A percentile compares a stretch with the other conserved stretches of the same genome.
Evolutionary conservation across 371 early-diverging fungal genomes (phyloP).

Genomic region (Ecytonucleospora hepatopenaei): DNA sequence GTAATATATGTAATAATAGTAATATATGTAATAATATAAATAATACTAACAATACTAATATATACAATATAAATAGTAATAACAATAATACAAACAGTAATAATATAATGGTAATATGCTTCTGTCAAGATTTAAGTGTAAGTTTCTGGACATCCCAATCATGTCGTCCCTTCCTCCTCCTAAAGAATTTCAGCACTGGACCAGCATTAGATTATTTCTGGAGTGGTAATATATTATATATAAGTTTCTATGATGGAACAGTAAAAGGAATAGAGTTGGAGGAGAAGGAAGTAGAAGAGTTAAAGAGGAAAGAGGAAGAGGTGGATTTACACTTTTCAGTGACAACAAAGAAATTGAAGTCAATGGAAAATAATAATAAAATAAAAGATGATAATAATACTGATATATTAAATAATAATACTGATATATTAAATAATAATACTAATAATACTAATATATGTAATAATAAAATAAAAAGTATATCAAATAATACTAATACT

Average conservation of each 20-base stretch:
- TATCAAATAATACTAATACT: too few species aligned
- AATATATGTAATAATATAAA: too few species aligned
- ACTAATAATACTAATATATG: too few species aligned
- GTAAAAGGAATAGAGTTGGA: conserved; percentile 42
- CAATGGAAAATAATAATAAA: too few species aligned
- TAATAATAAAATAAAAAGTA: too few species aligned
- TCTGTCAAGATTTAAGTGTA: conserved; percentile 51
- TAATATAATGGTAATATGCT: conserved; percentile 46
- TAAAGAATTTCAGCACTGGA: conserved; percentile 50
- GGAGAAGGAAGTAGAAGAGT: neutral
- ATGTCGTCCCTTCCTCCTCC: conserved; percentile 50
- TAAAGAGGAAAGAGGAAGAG: neutral
- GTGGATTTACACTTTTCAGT: neutral
- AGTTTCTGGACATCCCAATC: conserved; percentile 49
- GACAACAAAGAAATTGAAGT: too few species aligned
- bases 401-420: too few species aligned
- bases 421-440: too few species aligned
- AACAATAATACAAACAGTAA: conserved; percentile 8
- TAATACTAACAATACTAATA: too few species aligned
- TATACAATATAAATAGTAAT: neutral
- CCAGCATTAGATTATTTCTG: conserved; percentile 55
- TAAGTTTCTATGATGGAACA: conserved; percentile 54
- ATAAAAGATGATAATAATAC: too few species aligned
- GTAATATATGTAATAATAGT: too few species aligned
- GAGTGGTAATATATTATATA: conserved; percentile 42